Conservation (phyloP, 202 grass and related monocot genomes). For the Cymbopogon flexuosus region DNA sequence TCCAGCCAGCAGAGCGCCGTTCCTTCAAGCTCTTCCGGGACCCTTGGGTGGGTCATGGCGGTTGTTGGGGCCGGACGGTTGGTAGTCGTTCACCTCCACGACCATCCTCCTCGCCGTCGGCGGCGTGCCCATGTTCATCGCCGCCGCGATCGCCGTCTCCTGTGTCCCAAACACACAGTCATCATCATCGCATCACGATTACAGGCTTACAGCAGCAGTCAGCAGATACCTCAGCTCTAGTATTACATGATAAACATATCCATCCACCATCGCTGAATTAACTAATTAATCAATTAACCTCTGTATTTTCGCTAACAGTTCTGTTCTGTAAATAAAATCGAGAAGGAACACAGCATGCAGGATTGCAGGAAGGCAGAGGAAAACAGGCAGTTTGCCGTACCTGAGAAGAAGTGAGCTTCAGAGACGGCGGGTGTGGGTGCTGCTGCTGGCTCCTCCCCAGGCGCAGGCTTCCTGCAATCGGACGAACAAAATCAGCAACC, state of each 20-base stretch:
- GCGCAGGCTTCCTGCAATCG: conserved; percentile 33
- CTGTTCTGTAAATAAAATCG: too few species aligned
- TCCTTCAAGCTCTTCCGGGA: conserved; percentile 39
- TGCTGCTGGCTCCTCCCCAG: conserved; percentile 11
- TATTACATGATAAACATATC: too few species aligned
- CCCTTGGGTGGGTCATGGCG: conserved; percentile 62
- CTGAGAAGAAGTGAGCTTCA: conserved; percentile 1
- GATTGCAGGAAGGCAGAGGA: not conserved
- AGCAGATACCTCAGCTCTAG: not conserved
- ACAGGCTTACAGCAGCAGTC: not conserved
- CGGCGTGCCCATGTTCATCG: not conserved
- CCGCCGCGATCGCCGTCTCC: not conserved
- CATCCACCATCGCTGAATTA: too few species aligned
- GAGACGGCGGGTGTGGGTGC: not conserved
- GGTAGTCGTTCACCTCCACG: conserved; percentile 77
- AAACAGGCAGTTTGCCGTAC: conserved; percentile 3
- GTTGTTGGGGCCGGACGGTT: conserved; percentile 50
- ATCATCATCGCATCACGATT: not conserved
- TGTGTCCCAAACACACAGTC: not conserved
- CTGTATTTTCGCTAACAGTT: too few species aligned
- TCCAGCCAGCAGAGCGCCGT: not conserved
- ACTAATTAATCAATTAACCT: too few species aligned
- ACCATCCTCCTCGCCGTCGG: conserved; percentile 43
- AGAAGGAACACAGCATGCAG: not conserved
- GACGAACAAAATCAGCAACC: not conserved